Evolutionary conservation across 1,284 basidiomycete genomes (phyloP).

Genomic region (Ustilago hordei): DNA sequence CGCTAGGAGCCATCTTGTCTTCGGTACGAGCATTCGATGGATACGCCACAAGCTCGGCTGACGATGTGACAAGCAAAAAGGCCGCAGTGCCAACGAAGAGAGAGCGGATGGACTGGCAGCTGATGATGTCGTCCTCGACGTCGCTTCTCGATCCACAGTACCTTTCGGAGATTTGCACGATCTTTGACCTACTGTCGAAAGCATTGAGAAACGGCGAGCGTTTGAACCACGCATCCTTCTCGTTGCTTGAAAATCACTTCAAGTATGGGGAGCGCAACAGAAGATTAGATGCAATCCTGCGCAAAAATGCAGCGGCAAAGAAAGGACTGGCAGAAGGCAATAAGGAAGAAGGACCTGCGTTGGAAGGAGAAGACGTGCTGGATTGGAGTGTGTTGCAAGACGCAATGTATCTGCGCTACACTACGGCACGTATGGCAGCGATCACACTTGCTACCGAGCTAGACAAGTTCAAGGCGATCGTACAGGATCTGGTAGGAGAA

Average conservation of each 20-base stretch:
- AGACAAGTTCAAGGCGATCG: conserved; percentile 53
- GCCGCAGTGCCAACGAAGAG: too few relatives aligned
- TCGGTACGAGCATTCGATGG: conserved; percentile 37
- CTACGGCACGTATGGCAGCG: conserved; percentile 52
- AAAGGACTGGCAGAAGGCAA: background rate
- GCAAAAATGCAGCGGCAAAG: conserved; percentile 11
- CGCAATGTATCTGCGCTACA: conserved; percentile 54
- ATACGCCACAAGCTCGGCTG: conserved; percentile 2
- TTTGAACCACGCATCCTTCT: conserved; percentile 41
- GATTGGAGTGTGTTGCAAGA: conserved; percentile 44
- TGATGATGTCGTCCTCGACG: conserved; percentile 41
- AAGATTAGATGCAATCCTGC: conserved; percentile 28
- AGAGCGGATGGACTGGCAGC: conserved; percentile 40
- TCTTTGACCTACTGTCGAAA: conserved; percentile 51
- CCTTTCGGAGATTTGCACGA: conserved; percentile 51
- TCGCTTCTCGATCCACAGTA: conserved; percentile 55
- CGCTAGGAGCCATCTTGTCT: conserved; percentile 39
- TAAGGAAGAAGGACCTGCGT: background rate
- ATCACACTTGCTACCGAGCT: conserved; percentile 47
- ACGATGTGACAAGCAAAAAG: conserved; percentile 4
- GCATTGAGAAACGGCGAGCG: conserved; percentile 48
- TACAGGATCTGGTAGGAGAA: conserved; percentile 52
- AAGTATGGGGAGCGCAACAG: conserved; percentile 34
- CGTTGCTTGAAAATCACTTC: conserved; percentile 44
- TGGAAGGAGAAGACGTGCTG: conserved; percentile 29